Conservation (phyloP, 2,329 filamentous ascomycete genomes). For the Pseudohalonectria lignicola region DNA sequence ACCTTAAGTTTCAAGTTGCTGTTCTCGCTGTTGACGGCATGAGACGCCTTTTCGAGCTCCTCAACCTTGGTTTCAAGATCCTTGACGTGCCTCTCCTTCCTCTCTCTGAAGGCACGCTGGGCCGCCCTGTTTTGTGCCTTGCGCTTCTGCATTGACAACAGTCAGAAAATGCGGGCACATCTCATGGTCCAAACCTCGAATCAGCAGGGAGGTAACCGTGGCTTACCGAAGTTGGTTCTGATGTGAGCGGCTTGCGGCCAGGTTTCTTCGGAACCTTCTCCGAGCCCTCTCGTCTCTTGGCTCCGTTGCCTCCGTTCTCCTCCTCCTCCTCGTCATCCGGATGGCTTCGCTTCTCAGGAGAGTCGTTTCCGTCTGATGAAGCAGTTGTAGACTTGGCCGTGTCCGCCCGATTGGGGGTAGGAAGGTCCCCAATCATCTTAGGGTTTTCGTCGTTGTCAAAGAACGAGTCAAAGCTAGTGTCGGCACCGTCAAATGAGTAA, state of each 20-base stretch:
- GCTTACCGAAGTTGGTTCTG: constrained; percentile 90
- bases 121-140: constrained; percentile 94
- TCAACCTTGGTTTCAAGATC: constrained; percentile 71
- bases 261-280: constrained; percentile 91
- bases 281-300: constrained; percentile 70
- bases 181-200: no score
- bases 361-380: constrained; percentile 45
- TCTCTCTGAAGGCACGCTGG: constrained; percentile 85
- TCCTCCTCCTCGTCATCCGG: constrained; percentile 61
- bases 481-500: constrained; percentile 57
- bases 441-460: constrained; percentile 36
- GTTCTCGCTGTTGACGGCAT: constrained; percentile 79
- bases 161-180: no score
- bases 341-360: constrained; percentile 60
- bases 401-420: constrained; percentile 32
- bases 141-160: constrained; percentile 52
- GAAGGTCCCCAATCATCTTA: constrained; percentile 68
- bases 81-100: constrained; percentile 85
- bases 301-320: constrained; percentile 42
- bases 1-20: constrained; percentile 74
- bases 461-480: constrained; percentile 64
- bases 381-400: constrained; percentile 38
- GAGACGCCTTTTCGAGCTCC: constrained; percentile 71
- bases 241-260: constrained; percentile 88
- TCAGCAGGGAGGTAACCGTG: no score